Percentiles rank a stretch among this genome's conserved stretches.
phyloP scores from a whole-genome alignment of 75 land plant species.

The Isoetes taiwanensis region DNA sequence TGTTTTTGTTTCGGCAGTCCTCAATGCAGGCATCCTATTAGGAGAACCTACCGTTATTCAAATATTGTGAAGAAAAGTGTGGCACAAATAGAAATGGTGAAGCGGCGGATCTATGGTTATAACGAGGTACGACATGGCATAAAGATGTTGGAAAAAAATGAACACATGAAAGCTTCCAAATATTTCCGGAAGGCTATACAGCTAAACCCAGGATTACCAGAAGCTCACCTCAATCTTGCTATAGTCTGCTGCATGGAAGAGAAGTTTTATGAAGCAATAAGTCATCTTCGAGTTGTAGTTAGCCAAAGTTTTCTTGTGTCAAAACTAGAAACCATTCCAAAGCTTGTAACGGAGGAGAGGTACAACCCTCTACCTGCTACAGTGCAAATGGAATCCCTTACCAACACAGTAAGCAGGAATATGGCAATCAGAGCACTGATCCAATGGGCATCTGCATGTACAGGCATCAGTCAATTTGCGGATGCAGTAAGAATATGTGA shows the following conservation, averaged over 20 bases:
- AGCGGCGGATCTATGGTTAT: slow-evolving; percentile 11
- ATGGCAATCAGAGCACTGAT: slow-evolving; percentile 11
- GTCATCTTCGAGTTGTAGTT: slow-evolving; percentile 7
- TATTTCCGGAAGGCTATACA: slow-evolving; percentile 2
- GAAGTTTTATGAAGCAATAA: neutral
- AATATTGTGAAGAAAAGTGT: slow-evolving; percentile 13
- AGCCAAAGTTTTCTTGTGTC: slow-evolving; percentile 2
- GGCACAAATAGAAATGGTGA: slow-evolving; percentile 18
- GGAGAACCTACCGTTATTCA: slow-evolving; percentile 13
- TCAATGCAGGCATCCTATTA: slow-evolving; percentile 2
- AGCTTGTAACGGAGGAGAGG: neutral
- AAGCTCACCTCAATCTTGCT: slow-evolving; percentile 12
- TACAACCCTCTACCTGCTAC: neutral
- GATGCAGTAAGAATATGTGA: slow-evolving; percentile 11
- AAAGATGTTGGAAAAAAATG: neutral
- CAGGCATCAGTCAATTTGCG: neutral
- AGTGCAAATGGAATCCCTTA: neutral
- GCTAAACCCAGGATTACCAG: neutral
- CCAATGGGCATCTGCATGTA: slow-evolving; percentile 5
- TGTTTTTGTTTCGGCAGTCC: slow-evolving; percentile 17
- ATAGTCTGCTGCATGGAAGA: neutral
- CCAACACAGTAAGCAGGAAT: neutral
- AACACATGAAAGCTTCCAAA: neutral
- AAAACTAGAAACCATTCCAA: neutral
- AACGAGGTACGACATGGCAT: slow-evolving; percentile 1